Base-by-base conservation (phyloP, 2,329 filamentous ascomycete species). In the Botryotinia narcissicola region DNA sequence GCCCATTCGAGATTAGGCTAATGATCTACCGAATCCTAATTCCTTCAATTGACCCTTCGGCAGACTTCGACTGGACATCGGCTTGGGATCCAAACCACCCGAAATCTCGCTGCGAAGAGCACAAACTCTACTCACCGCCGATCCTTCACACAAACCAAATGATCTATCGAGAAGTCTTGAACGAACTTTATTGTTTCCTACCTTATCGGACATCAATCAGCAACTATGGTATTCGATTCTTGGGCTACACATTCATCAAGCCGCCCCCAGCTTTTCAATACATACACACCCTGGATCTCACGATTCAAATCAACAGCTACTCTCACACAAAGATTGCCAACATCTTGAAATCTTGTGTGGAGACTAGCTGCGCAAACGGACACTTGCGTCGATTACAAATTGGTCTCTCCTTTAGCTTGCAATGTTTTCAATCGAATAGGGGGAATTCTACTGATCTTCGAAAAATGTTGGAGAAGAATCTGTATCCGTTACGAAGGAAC, bases 281-380 rank as follows among this genome's bases (percentile, higher is more conserved):
- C 37, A 48, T 73, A 37, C 71, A 73, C 32, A 73, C 71, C 40
- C n/a, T 73, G 54, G 71, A 73, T 40, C 63, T 73, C 32, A 69
- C 62, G 54, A 69, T 73, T 14, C 71, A 73, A n/a, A 73, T 73
- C 62, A 68, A 73, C 42, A 69, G 63, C n/a, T 73, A 69, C 32
- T 73, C 71, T 42, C 71, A 73, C 40, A 2, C 57, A 51, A 73
- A 73, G 42, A 69, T 69, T 69, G 71, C 71, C 10, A 68, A 69
- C 14, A 69, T 69, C n/a, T 32, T 73, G 12, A 73, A 62, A 14
- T 73, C 71, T 16, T 73, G 54, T 20, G n/a, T 73, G 20, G 71
- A 73, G 44, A 62, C 66, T 25, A 73, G 48, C 51, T 72, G 70
- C 25, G 70, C 54, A n/a, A 68, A 72, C 16, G 71, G 71, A 69